Conservation (phyloP, 257 asterid species). For the Lantana camara region DNA sequence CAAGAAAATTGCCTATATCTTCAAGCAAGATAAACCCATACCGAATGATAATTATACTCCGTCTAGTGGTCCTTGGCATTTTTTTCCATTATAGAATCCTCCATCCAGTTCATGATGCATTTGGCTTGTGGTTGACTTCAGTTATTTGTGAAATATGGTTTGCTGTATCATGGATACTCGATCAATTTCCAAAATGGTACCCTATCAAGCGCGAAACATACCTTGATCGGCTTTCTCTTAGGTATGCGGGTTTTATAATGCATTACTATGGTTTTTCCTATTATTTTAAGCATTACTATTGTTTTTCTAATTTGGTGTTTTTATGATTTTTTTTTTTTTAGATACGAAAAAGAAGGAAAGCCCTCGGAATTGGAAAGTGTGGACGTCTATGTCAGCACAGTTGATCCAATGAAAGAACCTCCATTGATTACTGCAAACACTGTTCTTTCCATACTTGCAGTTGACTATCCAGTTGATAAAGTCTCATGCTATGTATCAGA, state of each 20-base stretch:
- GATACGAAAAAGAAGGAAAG: too few species aligned
- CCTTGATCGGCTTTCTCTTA: constrained; percentile 72
- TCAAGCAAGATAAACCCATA: constrained; percentile 77
- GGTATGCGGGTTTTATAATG: constrained; percentile 36
- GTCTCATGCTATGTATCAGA: constrained; percentile 73
- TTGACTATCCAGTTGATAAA: constrained; percentile 69
- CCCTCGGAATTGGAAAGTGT: neutral
- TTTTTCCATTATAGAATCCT: constrained; percentile 71
- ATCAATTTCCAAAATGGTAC: constrained; percentile 80
- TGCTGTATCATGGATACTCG: constrained; percentile 78
- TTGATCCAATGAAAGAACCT: constrained; percentile 81
- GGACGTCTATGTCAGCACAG: constrained; percentile 56
- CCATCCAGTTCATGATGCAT: constrained; percentile 70
- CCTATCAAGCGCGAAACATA: constrained; percentile 72
- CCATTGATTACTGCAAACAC: constrained; percentile 79
- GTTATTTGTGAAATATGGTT: constrained; percentile 85
- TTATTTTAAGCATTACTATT: neutral
- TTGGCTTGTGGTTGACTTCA: constrained; percentile 70
- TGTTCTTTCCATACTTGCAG: constrained; percentile 70
- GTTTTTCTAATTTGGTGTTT: neutral
- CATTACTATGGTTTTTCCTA: neutral
- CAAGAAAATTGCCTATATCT: constrained; percentile 64
- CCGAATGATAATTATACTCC: constrained; percentile 60
- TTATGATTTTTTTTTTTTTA: too few species aligned
- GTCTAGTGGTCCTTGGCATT: constrained; percentile 64